A percentile compares a stretch with the other conserved stretches of the same genome.
Conservation (phyloP, 2,329 filamentous ascomycete genomes). For the Coniella lustricola region DNA sequence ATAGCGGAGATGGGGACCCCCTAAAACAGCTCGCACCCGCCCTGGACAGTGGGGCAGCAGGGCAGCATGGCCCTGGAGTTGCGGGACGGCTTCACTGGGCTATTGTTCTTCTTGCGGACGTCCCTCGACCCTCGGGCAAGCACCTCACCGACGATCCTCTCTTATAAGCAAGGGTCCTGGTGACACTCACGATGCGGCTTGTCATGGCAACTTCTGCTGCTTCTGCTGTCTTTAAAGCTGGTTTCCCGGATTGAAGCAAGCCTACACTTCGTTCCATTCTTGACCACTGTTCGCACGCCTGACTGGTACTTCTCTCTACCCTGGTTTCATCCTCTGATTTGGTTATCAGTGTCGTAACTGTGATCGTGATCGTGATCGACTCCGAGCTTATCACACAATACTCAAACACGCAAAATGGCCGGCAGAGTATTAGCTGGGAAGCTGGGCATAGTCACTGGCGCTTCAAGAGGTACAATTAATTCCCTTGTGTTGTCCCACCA, state of each 20-base stretch:
- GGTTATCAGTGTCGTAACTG: too few species aligned
- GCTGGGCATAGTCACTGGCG: conserved; percentile 26
- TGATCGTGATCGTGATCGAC: too few species aligned
- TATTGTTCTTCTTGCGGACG: not conserved
- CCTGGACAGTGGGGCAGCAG: conserved; percentile 5
- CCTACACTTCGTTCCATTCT: too few species aligned
- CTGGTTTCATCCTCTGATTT: too few species aligned
- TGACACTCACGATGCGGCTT: too few species aligned
- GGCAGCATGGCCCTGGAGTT: too few species aligned
- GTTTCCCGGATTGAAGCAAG: not conserved
- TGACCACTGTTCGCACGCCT: not conserved
- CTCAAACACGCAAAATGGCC: conserved; percentile 10
- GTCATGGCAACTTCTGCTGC: not conserved
- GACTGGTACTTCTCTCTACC: not conserved
- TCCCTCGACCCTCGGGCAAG: not conserved
- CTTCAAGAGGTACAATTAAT: conserved; percentile 58
- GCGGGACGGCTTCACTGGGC: too few species aligned
- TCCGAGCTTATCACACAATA: too few species aligned
- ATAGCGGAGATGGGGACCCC: not conserved
- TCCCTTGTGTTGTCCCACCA: not conserved
- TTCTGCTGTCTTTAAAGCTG: not conserved
- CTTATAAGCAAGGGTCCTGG: not conserved
- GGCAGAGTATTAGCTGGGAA: conserved; percentile 15
- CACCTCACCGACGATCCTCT: not conserved
- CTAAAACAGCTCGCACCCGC: not conserved